A percentile compares a stretch with the other conserved stretches of the same genome.
Evolutionary conservation across 1,139 yeast genomes (phyloP).

Genomic region (Citeromyces hawaiiensis): DNA sequence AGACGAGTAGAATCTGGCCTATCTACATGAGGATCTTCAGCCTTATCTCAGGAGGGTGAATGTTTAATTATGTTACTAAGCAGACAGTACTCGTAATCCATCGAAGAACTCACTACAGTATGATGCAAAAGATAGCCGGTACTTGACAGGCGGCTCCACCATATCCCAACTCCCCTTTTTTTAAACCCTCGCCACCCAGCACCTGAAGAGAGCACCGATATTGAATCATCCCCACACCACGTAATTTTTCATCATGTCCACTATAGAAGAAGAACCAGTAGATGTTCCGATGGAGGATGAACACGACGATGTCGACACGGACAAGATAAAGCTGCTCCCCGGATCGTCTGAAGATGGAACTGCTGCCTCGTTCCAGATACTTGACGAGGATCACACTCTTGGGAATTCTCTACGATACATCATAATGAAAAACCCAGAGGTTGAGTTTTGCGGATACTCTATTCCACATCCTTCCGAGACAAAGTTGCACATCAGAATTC

Average conservation of each 20-base stretch:
- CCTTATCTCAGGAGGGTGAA: too few species aligned
- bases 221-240: too few species aligned
- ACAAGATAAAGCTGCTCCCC: constrained; percentile 52
- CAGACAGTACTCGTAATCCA: too few species aligned
- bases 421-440: constrained; percentile 95
- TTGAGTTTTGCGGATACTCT: constrained; percentile 95
- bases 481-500: constrained; percentile 80
- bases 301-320: constrained; percentile 8
- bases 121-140: too few species aligned
- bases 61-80: too few species aligned
- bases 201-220: too few species aligned
- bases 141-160: too few species aligned
- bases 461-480: constrained; percentile 98
- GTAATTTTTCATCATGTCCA: not conserved
- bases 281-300: constrained; percentile 3
- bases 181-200: too few species aligned
- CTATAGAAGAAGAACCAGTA: not conserved
- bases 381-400: constrained; percentile 89
- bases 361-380: constrained; percentile 86
- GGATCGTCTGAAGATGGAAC: constrained; percentile 94
- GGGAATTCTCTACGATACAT: constrained; percentile 90
- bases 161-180: too few species aligned
- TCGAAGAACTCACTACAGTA: too few species aligned
- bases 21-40: too few species aligned
- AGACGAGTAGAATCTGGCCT: too few species aligned